Evolutionary conservation across 2,329 filamentous ascomycete species (phyloP), one percentile per base, ranked within the genome.

Genomic region (Helminthosporium solani): DNA sequence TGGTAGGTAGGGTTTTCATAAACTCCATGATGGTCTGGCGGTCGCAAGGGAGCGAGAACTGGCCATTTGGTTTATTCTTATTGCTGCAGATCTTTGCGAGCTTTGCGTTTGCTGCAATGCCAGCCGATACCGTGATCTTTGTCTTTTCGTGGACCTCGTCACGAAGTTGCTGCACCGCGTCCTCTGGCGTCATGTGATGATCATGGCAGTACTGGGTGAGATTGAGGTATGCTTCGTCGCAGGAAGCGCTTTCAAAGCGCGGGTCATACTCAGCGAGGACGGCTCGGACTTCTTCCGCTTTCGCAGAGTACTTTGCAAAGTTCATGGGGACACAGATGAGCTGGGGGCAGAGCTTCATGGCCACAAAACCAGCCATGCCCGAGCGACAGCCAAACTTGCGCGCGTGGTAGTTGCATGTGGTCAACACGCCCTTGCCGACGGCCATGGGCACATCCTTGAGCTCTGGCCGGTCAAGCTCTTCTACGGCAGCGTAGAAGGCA

Each of bases 51-150:
- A 97, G 75, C 8, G 81, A 73, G 58, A 87, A 97, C 64, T 97
- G 94, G 0, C 94, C 94, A 58, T 99, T 95, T 0, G 94, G 94
- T 64, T 99, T 99, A 70, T 97, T 96, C 68, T 87, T 83, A 64
- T 99, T 96, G 15, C 90, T 95, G 59, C 87, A 90, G 25, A 99
- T 96, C 71, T 99, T 99, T 23, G 94, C 92, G 12, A 99, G 77
- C 64, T 90, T 92, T 0, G 91, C 86, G 67, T 99, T 99, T 1
- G 90, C 87, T 1, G 90, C 92, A 49, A 99, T 96, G 0, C 94
- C 94, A 0, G 92, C 94, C 14, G 91, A 96, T 3, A 99, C 86
- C 0, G 91, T 96, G 46, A 99, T 85, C 31, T 86, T 83, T 0
- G 90, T 87, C 60, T 81, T 84, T 49, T 88, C 80, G 30, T 86